These are phyloP conservation scores for Pythium sukuiense DNA, from an alignment of 352 stramenopile genomes.

Conservation along the genomic window DNA sequence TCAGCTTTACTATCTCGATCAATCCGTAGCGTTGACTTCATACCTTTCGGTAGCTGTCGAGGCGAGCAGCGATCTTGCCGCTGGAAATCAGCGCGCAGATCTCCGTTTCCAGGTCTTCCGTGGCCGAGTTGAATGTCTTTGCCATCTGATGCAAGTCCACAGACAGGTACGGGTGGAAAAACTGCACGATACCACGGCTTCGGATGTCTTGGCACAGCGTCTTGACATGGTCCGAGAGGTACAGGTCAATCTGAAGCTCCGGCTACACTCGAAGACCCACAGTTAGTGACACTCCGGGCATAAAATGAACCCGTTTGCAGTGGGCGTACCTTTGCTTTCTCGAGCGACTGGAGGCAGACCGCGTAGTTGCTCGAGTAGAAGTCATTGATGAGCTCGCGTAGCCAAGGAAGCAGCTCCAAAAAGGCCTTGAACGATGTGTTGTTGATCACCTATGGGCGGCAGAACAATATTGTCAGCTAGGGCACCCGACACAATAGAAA, in stretches of 20 bases:
- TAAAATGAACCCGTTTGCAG: too few relatives aligned
- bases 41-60: constrained; percentile 90
- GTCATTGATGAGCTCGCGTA: constrained; percentile 87
- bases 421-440: constrained; percentile 88
- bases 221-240: constrained; percentile 73
- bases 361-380: constrained; percentile 90
- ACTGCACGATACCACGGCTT: constrained; percentile 85
- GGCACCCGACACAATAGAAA: not conserved
- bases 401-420: constrained; percentile 81
- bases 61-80: constrained; percentile 73
- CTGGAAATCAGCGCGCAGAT: constrained; percentile 75
- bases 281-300: not conserved
- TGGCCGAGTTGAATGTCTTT: constrained; percentile 74
- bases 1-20: not conserved
- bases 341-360: constrained; percentile 71
- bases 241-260: constrained; percentile 79
- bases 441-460: constrained; percentile 64
- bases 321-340: constrained; percentile 61
- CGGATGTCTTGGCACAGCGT: constrained; percentile 81
- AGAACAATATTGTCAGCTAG: not conserved
- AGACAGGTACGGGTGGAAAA: constrained; percentile 87
- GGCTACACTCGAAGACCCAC: constrained; percentile 29
- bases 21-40: not conserved
- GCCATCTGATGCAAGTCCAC: constrained; percentile 88
- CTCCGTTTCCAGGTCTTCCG: constrained; percentile 66